Percentiles rank a stretch among this genome's conserved stretches.
phyloP scores from a whole-genome alignment of 192 early-diverging fungal genomes.

The Geosiphon pyriformis region DNA sequence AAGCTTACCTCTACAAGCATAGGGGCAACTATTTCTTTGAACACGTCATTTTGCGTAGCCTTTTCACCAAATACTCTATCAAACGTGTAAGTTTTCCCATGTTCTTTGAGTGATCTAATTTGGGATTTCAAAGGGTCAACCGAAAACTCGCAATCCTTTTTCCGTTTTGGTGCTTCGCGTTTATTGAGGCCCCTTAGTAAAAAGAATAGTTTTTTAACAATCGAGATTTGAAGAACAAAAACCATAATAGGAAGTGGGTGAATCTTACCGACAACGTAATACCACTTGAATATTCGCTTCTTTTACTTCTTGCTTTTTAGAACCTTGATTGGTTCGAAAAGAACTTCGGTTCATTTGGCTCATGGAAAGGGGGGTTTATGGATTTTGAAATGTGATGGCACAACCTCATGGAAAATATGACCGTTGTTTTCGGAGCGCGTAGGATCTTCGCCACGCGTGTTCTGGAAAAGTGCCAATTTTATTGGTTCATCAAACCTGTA shows the following conservation, averaged over 20 bases:
- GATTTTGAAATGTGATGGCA: too few species aligned
- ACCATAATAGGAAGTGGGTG: background rate
- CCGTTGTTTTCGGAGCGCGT: too few species aligned
- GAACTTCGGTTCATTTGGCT: background rate
- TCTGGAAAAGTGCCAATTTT: too few species aligned
- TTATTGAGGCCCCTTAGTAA: slow-evolving; percentile 41
- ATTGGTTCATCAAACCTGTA: too few species aligned
- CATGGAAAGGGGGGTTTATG: too few species aligned
- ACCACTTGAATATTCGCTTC: slow-evolving; percentile 80
- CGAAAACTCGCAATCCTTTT: slow-evolving; percentile 58
- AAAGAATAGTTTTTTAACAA: background rate
- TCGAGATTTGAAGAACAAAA: too few species aligned
- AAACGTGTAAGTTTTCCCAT: slow-evolving; percentile 73
- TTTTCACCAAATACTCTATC: slow-evolving; percentile 84
- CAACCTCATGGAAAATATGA: too few species aligned
- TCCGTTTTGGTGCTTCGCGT: slow-evolving; percentile 55
- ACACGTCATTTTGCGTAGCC: slow-evolving; percentile 73
- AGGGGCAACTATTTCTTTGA: slow-evolving; percentile 68
- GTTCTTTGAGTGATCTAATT: slow-evolving; percentile 44
- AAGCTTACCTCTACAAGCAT: slow-evolving; percentile 73
- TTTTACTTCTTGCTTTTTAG: slow-evolving; percentile 34
- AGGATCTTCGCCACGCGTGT: too few species aligned
- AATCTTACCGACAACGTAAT: slow-evolving; percentile 64
- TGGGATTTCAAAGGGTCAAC: slow-evolving; percentile 51
- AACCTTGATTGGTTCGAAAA: background rate